Conservation (phyloP, 1,284 basidiomycete genomes). For the Anthracocystis setariae region DNA sequence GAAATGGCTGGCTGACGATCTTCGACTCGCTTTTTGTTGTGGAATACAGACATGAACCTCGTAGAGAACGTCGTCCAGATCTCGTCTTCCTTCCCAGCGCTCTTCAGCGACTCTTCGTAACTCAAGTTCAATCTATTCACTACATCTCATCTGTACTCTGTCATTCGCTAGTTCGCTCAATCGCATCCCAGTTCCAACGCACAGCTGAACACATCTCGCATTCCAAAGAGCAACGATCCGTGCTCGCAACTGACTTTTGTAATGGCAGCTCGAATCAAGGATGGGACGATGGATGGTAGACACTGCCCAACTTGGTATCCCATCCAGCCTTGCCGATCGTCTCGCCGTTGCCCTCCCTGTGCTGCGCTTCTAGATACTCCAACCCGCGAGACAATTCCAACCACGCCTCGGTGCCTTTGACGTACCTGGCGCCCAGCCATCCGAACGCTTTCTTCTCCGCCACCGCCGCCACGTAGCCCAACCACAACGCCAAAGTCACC, state of each 20-base stretch:
- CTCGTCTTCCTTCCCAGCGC: slow-evolving; percentile 43
- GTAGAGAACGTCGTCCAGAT: slow-evolving; percentile 58
- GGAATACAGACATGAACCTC: slow-evolving; percentile 38
- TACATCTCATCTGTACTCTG: background rate
- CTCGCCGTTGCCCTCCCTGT: no score
- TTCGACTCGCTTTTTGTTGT: background rate
- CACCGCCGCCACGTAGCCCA: slow-evolving; percentile 12
- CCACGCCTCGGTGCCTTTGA: slow-evolving; percentile 48
- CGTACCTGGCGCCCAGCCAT: slow-evolving; percentile 43
- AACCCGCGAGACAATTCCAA: slow-evolving; percentile 34
- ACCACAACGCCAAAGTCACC: slow-evolving; percentile 11
- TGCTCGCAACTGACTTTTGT: no score
- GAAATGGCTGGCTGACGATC: background rate
- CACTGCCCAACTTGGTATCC: slow-evolving; percentile 32
- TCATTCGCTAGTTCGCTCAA: background rate
- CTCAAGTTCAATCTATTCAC: background rate
- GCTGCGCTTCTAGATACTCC: slow-evolving; percentile 4
- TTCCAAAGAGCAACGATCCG: background rate
- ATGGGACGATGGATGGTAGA: slow-evolving; percentile 7
- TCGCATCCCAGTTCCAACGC: background rate
- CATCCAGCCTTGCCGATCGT: slow-evolving; percentile 4
- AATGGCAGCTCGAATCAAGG: no score
- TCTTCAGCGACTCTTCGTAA: slow-evolving; percentile 46
- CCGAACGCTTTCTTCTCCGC: slow-evolving; percentile 37
- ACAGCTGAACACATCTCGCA: no score